Base-by-base conservation (phyloP, 805 yeast species). In the Candida nitratophila region DNA sequence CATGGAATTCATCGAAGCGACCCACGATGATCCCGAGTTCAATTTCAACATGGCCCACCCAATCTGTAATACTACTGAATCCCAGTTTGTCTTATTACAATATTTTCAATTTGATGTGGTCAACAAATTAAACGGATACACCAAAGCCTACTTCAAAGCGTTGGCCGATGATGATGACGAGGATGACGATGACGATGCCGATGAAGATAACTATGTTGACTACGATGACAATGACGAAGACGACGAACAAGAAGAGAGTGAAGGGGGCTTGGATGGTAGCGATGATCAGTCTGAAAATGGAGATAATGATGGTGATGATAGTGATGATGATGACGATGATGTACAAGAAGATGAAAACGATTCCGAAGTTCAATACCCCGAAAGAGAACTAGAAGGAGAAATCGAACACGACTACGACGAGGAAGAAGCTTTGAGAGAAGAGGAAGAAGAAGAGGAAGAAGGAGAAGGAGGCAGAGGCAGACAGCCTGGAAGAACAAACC, bases 1-100 rank as follows among this genome's bases (percentile, higher is more conserved):
- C 44, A 49, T 66, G 43, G 77, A 72, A 53, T 66, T 66, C 26
- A 47, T 61, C 8, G 56, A 59, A 3, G 45, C 40, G 9, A 44
- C 56, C 30, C 47, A 44, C 4, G 40, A 50, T 30, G 54, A 56
- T 41, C 54, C 58, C 2, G 44, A 53, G 37, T 56, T 34, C 48
- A 56, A 57, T 44, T 43, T 47, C 20, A 41, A 51, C 9, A 35
- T 56, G 24, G 42, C n/a, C 11, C 26, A 41, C 19, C 39, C 44
- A 16, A 27, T 27, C 17, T 37, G 40, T 15, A 34, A 34, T 19
- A 6, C 24, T 19, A 17, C 37, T 9, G 37, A 34, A 34, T 3
- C 26, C 4, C n/a, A 17, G 9, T 34, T 19, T 20, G 20, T 34
- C 15, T 7, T 34, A 6, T 34, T 34, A 9, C 37, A 34, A 12